These are phyloP conservation scores for Corynespora cassiicola DNA, from an alignment of 2,329 filamentous ascomycete genomes.

Conservation along the genomic window DNA sequence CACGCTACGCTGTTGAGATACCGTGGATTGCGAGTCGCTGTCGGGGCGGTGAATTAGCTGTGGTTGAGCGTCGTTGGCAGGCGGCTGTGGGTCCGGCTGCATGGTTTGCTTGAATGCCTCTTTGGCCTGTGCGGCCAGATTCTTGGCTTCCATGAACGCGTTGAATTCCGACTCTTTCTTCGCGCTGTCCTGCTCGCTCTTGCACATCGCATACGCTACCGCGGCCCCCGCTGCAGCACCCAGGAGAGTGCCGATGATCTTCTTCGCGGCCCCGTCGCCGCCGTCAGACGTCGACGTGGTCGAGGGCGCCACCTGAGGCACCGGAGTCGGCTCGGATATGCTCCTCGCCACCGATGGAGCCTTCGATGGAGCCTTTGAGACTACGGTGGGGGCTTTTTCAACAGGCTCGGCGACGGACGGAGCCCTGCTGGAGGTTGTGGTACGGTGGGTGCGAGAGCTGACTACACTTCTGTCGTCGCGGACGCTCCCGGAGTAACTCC, in stretches of 20 bases:
- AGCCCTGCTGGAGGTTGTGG: slow-evolving; percentile 23
- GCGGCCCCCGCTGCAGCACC: slow-evolving; percentile 81
- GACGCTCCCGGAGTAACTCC: slow-evolving; percentile 38
- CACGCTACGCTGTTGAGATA: slow-evolving; percentile 26
- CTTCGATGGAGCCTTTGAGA: slow-evolving; percentile 20
- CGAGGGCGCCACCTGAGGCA: slow-evolving; percentile 23
- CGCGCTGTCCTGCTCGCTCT: slow-evolving; percentile 60
- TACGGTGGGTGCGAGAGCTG: slow-evolving; percentile 34
- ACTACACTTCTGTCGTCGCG: slow-evolving; percentile 40
- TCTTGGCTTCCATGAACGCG: slow-evolving; percentile 40
- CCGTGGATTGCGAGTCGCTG: slow-evolving; percentile 42
- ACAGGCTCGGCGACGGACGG: slow-evolving; percentile 22
- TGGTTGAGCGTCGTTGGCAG: slow-evolving; percentile 34
- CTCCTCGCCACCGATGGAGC: slow-evolving; percentile 28
- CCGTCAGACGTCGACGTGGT: slow-evolving; percentile 29
- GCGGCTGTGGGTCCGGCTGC: slow-evolving; percentile 42
- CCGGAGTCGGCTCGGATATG: slow-evolving; percentile 37
- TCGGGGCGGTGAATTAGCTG: slow-evolving; percentile 45
- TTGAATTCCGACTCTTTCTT: slow-evolving; percentile 51
- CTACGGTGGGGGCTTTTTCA: slow-evolving; percentile 32
- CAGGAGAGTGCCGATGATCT: slow-evolving; percentile 76
- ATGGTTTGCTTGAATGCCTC: slow-evolving; percentile 32
- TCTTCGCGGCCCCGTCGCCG: slow-evolving; percentile 63
- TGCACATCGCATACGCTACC: slow-evolving; percentile 76
- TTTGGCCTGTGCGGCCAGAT: slow-evolving; percentile 35